These are phyloP conservation scores for Neoboletus subvelutipes DNA, from an alignment of 768 basidiomycete species.

Conservation along the genomic window DNA sequence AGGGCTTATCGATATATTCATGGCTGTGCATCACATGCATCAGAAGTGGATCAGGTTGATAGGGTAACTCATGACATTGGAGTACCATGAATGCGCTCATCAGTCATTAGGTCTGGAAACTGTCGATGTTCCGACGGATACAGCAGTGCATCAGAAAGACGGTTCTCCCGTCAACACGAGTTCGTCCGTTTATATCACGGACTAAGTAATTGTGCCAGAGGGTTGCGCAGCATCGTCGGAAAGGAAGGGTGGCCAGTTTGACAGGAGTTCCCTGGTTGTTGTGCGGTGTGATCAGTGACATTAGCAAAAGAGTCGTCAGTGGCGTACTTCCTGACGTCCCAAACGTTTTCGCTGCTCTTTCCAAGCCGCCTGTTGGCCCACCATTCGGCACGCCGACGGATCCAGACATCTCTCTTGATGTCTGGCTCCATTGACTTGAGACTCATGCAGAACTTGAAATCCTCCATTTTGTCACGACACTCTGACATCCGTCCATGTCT, in stretches of 20 bases:
- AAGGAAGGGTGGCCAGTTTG: conserved; percentile 31
- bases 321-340: conserved; percentile 82
- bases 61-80: background rate
- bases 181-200: background rate
- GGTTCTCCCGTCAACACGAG: background rate
- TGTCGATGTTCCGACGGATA: background rate
- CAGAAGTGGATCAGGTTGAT: background rate
- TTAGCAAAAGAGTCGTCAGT: background rate
- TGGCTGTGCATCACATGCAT: background rate
- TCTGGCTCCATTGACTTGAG: conserved; percentile 77
- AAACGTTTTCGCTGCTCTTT: conserved; percentile 92
- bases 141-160: background rate
- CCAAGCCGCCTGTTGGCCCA: conserved; percentile 78
- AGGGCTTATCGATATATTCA: background rate
- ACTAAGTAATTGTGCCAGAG: conserved; percentile 25
- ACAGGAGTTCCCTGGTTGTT: conserved; percentile 20
- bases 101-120: background rate
- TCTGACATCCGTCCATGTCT: conserved; percentile 73
- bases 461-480: conserved; percentile 78
- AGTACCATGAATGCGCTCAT: background rate
- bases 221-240: conserved; percentile 20
- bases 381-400: conserved; percentile 87
- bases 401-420: conserved; percentile 79
- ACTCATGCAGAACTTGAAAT: conserved; percentile 94
- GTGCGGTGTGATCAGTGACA: conserved; percentile 1